A percentile compares a stretch with the other conserved stretches of the same genome.
Evolutionary conservation across 2,329 filamentous ascomycete genomes (phyloP).

Genomic region (Myotisia sp.): DNA sequence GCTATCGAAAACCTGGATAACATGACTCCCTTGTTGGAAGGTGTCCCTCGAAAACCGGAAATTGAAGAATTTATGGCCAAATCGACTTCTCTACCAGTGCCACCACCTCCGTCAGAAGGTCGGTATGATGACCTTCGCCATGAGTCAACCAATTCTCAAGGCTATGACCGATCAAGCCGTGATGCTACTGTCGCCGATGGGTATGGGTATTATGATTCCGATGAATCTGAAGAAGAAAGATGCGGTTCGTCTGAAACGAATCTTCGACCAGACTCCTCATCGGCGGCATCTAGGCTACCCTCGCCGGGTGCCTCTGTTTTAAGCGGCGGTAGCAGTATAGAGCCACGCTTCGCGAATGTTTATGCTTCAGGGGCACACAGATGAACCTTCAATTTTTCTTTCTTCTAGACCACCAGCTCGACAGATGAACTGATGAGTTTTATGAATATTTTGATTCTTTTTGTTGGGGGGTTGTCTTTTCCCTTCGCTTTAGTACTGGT

Average conservation of each 20-base stretch:
- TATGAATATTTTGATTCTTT: too few species aligned
- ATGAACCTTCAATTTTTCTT: too few species aligned
- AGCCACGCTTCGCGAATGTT: too few species aligned
- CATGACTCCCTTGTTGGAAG: slow-evolving; percentile 52
- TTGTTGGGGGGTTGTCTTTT: too few species aligned
- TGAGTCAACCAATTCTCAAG: background rate
- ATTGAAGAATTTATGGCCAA: slow-evolving; percentile 33
- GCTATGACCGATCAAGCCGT: background rate
- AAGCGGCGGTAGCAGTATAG: too few species aligned
- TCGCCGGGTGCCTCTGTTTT: slow-evolving; percentile 9
- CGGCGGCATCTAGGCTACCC: slow-evolving; percentile 1
- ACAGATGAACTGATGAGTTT: too few species aligned
- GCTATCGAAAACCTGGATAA: slow-evolving; percentile 68
- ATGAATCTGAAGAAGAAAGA: slow-evolving; percentile 2
- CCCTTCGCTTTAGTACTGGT: too few species aligned
- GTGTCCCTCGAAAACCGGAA: slow-evolving; percentile 56
- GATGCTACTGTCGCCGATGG: background rate
- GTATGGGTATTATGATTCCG: background rate
- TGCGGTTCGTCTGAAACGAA: too few species aligned
- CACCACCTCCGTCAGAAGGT: background rate
- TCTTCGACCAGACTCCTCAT: slow-evolving; percentile 1
- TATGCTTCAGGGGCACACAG: too few species aligned
- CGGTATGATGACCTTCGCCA: background rate
- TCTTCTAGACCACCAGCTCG: too few species aligned
- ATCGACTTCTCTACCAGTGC: background rate